A percentile compares a stretch with the other conserved stretches of the same genome.
Conservation (phyloP, 768 basidiomycete genomes). For the Myochromella boudieri region DNA sequence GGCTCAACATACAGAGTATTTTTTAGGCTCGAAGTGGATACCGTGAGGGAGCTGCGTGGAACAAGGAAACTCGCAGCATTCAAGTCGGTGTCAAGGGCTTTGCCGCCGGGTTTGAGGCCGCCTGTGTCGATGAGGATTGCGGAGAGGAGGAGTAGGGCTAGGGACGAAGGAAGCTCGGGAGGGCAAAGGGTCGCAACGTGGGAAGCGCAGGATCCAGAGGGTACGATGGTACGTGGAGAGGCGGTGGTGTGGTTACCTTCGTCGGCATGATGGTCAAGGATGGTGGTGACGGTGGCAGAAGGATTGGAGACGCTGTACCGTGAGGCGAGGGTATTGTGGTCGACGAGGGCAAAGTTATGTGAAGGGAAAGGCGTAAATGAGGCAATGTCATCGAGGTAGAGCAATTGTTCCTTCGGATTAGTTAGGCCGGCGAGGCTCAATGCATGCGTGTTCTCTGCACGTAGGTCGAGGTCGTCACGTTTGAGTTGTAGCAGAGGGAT, state of each 20-base stretch:
- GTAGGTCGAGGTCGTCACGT: constrained; percentile 68
- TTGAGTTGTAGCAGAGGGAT: constrained; percentile 76
- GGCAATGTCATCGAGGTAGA: constrained; percentile 70
- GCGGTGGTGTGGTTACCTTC: constrained; percentile 66
- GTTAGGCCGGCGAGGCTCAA: constrained; percentile 58
- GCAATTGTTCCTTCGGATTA: constrained; percentile 50
- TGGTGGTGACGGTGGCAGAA: constrained; percentile 57
- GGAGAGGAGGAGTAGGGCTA: constrained; percentile 77
- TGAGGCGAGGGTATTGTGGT: constrained; percentile 76
- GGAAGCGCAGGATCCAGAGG: constrained; percentile 81
- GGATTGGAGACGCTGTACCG: constrained; percentile 40
- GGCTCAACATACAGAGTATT: constrained; percentile 35
- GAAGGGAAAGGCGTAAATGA: constrained; percentile 46
- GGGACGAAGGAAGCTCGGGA: constrained; percentile 48
- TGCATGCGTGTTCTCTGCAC: constrained; percentile 86
- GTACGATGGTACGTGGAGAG: constrained; percentile 64
- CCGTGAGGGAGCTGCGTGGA: constrained; percentile 48
- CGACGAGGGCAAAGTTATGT: constrained; percentile 76
- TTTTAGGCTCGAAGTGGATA: constrained; percentile 12
- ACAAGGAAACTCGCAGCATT: constrained; percentile 65
- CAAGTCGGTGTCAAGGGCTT: constrained; percentile 66
- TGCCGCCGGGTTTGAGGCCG: constrained; percentile 76
- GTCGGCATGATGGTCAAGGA: constrained; percentile 93
- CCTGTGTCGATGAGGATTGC: constrained; percentile 87
- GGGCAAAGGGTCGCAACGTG: constrained; percentile 41